Percentiles rank a stretch among this genome's conserved stretches.
Evolutionary conservation across 345 rosid species (phyloP).

Genomic region (Brassica cretica): DNA sequence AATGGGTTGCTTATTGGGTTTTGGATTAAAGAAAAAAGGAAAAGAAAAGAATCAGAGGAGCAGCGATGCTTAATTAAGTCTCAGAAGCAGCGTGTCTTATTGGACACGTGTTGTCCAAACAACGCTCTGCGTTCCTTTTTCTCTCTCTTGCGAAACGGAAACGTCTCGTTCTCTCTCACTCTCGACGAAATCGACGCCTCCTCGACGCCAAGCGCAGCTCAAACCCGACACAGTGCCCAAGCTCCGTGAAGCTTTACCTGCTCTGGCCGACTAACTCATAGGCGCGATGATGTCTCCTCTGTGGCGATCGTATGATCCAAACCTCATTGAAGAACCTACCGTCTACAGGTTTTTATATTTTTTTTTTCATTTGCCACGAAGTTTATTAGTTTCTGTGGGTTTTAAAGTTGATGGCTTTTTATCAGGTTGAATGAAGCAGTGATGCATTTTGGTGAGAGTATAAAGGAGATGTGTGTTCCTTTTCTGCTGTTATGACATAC

Average conservation of each 20-base stretch:
- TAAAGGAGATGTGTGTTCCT: conserved; percentile 53
- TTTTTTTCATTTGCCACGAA: neutral
- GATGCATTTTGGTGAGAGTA: conserved; percentile 96
- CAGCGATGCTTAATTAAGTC: no score
- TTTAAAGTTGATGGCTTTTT: neutral
- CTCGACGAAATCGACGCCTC: no score
- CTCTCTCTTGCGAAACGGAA: no score
- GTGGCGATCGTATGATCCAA: conserved; percentile 70
- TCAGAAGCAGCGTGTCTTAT: no score
- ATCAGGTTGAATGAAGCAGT: conserved; percentile 85
- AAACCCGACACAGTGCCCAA: conserved; percentile 68
- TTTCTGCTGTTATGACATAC: no score
- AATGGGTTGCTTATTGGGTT: no score
- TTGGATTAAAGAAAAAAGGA: no score
- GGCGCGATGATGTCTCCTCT: conserved; percentile 75
- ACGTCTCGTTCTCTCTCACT: no score
- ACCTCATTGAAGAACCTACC: conserved; percentile 79
- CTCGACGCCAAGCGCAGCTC: conserved; percentile 76
- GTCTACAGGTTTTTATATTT: conserved; percentile 54
- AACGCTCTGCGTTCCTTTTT: no score
- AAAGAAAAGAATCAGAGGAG: no score
- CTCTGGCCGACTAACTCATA: conserved; percentile 55
- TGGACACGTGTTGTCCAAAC: no score
- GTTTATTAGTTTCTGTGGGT: neutral
- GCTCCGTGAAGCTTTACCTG: conserved; percentile 67